Conservation (phyloP, 345 rosid species). For the Populus euphratica region DNA sequence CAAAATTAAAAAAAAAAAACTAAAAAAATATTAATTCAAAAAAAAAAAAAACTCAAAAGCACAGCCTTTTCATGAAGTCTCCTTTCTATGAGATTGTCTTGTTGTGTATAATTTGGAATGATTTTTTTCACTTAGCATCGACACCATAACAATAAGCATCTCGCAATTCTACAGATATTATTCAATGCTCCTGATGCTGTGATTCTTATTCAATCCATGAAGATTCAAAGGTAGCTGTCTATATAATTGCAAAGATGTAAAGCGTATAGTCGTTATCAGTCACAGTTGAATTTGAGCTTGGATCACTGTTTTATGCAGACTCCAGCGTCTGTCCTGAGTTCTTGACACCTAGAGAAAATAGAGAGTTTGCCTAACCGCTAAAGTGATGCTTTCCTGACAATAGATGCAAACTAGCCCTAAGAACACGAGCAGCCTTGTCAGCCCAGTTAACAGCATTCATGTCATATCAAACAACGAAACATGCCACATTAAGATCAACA, state of each 20-base stretch:
- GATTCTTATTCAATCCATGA: background rate
- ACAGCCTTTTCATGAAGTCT: too few relatives aligned
- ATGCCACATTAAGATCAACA: background rate
- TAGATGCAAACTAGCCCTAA: background rate
- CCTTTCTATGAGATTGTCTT: background rate
- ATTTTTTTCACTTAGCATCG: background rate
- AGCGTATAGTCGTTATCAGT: background rate
- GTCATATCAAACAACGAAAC: background rate
- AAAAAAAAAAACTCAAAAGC: too few relatives aligned
- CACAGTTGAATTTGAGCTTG: too few relatives aligned
- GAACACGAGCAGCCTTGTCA: background rate
- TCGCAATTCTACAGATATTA: background rate
- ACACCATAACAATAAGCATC: background rate
- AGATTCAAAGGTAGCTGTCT: background rate
- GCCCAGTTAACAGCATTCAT: background rate
- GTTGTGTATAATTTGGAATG: too few relatives aligned
- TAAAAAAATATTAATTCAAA: too few relatives aligned
- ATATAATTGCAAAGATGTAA: background rate
- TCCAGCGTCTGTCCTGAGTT: too few relatives aligned
- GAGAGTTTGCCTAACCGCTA: background rate
- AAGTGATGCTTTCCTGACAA: background rate
- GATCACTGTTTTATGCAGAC: too few relatives aligned
- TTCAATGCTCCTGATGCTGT: too few relatives aligned
- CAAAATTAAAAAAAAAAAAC: too few relatives aligned
- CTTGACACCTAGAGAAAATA: too few relatives aligned